phyloP scores from a whole-genome alignment of 163 green algal genomes.

The Volvox carteri region DNA sequence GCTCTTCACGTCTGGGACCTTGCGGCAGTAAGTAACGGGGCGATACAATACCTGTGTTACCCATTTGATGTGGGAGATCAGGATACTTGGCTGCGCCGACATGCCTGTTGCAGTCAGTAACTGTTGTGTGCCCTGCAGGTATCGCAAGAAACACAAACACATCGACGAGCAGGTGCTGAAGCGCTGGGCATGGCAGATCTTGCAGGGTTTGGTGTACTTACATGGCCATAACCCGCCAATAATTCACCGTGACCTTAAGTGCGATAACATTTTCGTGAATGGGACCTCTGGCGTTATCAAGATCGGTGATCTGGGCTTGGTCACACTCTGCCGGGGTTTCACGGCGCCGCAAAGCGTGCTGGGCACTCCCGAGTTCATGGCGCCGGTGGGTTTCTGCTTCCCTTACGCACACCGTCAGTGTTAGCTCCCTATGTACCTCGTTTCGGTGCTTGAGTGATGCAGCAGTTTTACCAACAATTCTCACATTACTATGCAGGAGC shows the following conservation, averaged over 20 bases:
- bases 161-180: conserved; percentile 97
- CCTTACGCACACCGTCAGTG: background rate
- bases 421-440: no score
- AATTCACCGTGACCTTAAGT: conserved; percentile 98
- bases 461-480: no score
- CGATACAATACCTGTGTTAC: no score
- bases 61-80: background rate
- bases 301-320: conserved; percentile 92
- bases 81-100: conserved; percentile 16
- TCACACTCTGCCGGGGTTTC: conserved; percentile 72
- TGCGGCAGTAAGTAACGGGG: conserved; percentile 92
- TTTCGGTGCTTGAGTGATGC: no score
- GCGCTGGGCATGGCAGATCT: conserved; percentile 98
- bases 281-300: conserved; percentile 89
- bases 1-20: conserved; percentile 97
- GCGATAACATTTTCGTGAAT: conserved; percentile 97
- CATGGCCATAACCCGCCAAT: conserved; percentile 99
- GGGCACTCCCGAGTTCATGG: conserved; percentile 55
- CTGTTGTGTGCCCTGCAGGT: conserved; percentile 74
- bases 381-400: conserved; percentile 28
- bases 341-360: conserved; percentile 67
- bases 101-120: background rate
- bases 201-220: conserved; percentile 98
- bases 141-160: conserved; percentile 96
- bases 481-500: conserved; percentile 87